phyloP scores from a whole-genome alignment of 257 asterid species.

The Nicotiana knightiana region DNA sequence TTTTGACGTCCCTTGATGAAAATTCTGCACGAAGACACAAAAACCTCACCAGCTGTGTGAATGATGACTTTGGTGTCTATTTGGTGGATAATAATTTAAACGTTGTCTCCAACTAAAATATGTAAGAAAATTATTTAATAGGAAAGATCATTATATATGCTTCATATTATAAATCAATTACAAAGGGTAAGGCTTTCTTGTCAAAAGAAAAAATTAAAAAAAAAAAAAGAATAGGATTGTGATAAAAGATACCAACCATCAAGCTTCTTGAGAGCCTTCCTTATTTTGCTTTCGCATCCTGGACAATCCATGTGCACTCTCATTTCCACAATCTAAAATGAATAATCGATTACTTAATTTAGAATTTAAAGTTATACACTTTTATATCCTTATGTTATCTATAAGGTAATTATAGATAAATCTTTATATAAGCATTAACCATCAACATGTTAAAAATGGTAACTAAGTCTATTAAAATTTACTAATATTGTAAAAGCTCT shows the following conservation, averaged over 20 bases:
- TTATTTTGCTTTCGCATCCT: constrained; percentile 63
- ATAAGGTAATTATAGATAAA: background rate
- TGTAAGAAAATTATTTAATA: background rate
- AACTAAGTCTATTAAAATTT: background rate
- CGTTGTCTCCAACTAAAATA: background rate
- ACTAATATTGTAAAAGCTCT: background rate
- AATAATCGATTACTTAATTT: background rate
- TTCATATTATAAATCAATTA: background rate
- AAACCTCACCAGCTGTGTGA: background rate
- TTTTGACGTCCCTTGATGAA: no score
- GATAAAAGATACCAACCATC: constrained; percentile 31
- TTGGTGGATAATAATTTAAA: background rate
- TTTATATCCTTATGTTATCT: no score
- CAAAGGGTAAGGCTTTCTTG: background rate
- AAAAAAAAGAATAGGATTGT: background rate
- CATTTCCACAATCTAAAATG: constrained; percentile 69
- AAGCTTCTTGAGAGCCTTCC: constrained; percentile 52
- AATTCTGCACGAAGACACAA: background rate
- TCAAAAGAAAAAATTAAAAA: background rate
- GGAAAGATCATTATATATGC: background rate
- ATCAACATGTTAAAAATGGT: background rate
- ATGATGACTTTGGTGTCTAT: background rate
- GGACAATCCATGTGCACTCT: constrained; percentile 82
- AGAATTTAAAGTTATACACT: background rate
- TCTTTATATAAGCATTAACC: background rate